Percentiles rank a stretch among this genome's conserved stretches.
Conservation (phyloP, 208 protist species). For the Zelonia costaricensis region DNA sequence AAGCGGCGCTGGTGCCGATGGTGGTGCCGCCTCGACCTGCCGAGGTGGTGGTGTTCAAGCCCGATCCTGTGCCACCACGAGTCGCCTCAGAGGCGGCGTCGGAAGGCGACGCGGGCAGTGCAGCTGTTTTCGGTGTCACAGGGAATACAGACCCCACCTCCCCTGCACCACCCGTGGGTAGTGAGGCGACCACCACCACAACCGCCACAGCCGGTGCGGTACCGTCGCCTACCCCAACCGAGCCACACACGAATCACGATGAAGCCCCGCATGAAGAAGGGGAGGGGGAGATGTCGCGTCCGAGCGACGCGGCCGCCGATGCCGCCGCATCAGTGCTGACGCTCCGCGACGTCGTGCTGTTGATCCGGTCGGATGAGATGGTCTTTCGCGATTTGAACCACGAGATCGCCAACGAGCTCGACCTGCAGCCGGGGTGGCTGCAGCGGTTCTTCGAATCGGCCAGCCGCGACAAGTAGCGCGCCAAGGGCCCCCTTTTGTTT, state of each 20-base stretch:
- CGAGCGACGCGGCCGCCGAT: neutral
- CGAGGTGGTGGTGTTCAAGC: conserved; percentile 6
- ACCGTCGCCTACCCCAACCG: no score
- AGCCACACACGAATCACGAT: no score
- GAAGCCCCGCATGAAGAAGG: no score
- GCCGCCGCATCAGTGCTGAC: conserved; percentile 24
- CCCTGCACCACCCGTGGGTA: no score
- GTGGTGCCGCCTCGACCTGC: neutral
- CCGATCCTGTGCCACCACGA: no score
- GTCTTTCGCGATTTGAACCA: conserved; percentile 66
- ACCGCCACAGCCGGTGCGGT: no score
- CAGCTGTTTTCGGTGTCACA: no score
- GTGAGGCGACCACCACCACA: no score
- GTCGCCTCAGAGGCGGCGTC: no score
- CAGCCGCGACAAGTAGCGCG: neutral
- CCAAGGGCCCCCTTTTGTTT: neutral
- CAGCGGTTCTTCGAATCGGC: conserved; percentile 7
- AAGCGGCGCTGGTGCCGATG: conserved; percentile 27
- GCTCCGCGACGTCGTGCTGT: conserved; percentile 63
- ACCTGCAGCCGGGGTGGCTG: conserved; percentile 26
- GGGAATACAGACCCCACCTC: no score
- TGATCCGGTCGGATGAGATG: conserved; percentile 85
- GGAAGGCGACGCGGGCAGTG: neutral
- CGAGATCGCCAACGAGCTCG: conserved; percentile 49
- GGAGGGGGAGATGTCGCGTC: neutral